These are phyloP conservation scores for Ganoderma lingzhi DNA, from an alignment of 1,284 basidiomycete genomes.

Conservation along the genomic window DNA sequence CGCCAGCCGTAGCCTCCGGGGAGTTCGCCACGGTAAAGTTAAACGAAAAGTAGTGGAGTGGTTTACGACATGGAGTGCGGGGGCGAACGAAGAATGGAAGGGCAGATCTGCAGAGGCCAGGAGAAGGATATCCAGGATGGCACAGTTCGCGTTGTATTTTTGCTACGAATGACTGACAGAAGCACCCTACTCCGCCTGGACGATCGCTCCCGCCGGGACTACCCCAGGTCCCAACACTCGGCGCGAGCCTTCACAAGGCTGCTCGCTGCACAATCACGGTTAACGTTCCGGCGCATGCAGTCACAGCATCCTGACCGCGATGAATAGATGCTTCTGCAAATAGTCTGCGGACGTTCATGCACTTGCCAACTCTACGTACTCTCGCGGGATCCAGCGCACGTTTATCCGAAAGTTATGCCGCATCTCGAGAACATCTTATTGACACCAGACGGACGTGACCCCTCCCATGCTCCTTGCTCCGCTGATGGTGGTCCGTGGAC, in stretches of 20 bases:
- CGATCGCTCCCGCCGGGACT: not conserved
- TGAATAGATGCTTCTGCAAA: not conserved
- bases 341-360: not conserved
- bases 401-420: conserved; percentile 32
- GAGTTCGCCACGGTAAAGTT: not conserved
- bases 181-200: not conserved
- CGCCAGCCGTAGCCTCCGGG: not conserved
- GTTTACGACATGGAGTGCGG: not conserved
- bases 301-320: not conserved
- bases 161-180: not conserved
- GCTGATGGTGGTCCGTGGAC: not conserved
- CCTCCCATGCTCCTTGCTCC: not conserved
- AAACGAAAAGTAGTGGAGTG: not conserved
- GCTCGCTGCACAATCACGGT: not conserved
- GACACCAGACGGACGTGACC: not conserved
- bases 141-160: not conserved
- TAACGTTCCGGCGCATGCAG: not conserved
- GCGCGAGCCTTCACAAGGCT: not conserved
- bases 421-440: not conserved
- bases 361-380: not conserved
- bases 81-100: too few relatives aligned
- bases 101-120: not conserved
- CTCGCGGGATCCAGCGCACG: conserved; percentile 7
- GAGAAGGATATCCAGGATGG: not conserved
- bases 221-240: conserved; percentile 1